Evolutionary conservation across 1,284 basidiomycete species (phyloP), one percentile per base, ranked within the genome.

Genomic region (Cutaneotrichosporon sp.): DNA sequence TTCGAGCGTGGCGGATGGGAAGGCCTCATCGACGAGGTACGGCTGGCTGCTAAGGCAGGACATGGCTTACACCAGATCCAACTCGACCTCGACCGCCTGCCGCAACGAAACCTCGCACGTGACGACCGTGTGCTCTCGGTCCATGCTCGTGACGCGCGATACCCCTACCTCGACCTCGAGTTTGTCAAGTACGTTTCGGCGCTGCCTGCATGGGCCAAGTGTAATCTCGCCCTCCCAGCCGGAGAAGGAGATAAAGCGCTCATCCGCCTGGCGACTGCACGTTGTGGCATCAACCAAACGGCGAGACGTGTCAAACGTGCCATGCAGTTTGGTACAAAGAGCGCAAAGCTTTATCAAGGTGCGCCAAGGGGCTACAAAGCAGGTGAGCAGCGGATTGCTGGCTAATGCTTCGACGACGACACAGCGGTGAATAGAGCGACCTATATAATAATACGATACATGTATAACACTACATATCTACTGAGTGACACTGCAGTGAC

Each of bases 281-380:
- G 85, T 64, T 73, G 91, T 18, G 92, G 92, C 0, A 81, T 96
- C 50, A 75, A 84, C 2, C 84, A 87, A 64, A 89, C 91, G 5
- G 88, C 88, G 61, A 70, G 70, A 57, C 83, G 91, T 66, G 92
- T 90, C 73, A 99, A 99, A 81, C 79, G 91, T 60, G 96, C 96
- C 6, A 98, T 98, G 90, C 96, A 99, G 76, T 99, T 99, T 82
- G 96, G 96, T 4, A 92, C 89, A 66, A 86, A 90, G 76, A 93
- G 92, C 56, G 93, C 94, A 4, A 87, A 94, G 72, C 94, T 98
- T 21, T 63, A 65, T 5, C 36, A 60, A 10, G 59, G 59, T 21
- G 52, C 53, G 30, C 38, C 46, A 22, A 69, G 65, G 55, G 71
- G 73, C 10, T 67, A 64, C 13, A 70, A 65, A 22, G 72, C 71